Percentiles rank a stretch among this genome's conserved stretches.
Conservation (phyloP, 805 yeast genomes). For the Starmerella apis region DNA sequence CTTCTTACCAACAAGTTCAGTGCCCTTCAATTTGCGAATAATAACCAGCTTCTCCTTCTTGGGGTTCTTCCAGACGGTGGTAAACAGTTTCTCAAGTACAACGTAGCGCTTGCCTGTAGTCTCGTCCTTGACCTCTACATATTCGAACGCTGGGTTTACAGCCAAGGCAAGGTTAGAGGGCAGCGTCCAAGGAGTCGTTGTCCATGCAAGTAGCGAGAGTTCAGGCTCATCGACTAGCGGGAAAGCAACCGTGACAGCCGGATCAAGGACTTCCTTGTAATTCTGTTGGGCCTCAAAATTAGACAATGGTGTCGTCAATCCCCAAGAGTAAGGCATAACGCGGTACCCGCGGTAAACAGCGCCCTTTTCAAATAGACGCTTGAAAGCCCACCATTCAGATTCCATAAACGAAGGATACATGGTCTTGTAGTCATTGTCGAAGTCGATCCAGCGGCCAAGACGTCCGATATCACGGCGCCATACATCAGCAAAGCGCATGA, state of each 20-base stretch:
- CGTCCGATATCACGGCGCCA: slow-evolving; percentile 92
- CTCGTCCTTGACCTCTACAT: slow-evolving; percentile 84
- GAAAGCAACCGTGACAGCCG: slow-evolving; percentile 90
- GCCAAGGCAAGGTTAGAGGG: slow-evolving; percentile 90
- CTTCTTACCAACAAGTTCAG: slow-evolving; percentile 63
- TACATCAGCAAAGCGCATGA: slow-evolving; percentile 90
- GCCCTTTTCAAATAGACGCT: slow-evolving; percentile 71
- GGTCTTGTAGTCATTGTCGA: slow-evolving; percentile 96
- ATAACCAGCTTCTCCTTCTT: slow-evolving; percentile 75
- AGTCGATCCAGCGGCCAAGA: slow-evolving; percentile 98
- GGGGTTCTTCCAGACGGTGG: slow-evolving; percentile 88
- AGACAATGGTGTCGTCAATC: slow-evolving; percentile 89
- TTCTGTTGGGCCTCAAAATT: slow-evolving; percentile 98
- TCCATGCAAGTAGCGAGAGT: slow-evolving; percentile 90
- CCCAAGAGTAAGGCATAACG: slow-evolving; percentile 99
- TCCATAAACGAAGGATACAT: slow-evolving; percentile 95
- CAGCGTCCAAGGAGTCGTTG: slow-evolving; percentile 99
- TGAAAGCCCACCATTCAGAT: slow-evolving; percentile 98
- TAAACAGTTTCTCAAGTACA: slow-evolving; percentile 69
- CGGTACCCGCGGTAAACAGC: slow-evolving; percentile 89
- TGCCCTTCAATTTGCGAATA: slow-evolving; percentile 71
- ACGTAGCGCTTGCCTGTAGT: slow-evolving; percentile 67
- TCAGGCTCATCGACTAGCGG: slow-evolving; percentile 69
- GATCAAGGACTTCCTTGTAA: slow-evolving; percentile 94
- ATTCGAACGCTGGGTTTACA: slow-evolving; percentile 83